A percentile compares a stretch with the other conserved stretches of the same genome.
phyloP scores from a whole-genome alignment of 371 early-diverging fungal genomes.

The Actinomucor elegans region DNA sequence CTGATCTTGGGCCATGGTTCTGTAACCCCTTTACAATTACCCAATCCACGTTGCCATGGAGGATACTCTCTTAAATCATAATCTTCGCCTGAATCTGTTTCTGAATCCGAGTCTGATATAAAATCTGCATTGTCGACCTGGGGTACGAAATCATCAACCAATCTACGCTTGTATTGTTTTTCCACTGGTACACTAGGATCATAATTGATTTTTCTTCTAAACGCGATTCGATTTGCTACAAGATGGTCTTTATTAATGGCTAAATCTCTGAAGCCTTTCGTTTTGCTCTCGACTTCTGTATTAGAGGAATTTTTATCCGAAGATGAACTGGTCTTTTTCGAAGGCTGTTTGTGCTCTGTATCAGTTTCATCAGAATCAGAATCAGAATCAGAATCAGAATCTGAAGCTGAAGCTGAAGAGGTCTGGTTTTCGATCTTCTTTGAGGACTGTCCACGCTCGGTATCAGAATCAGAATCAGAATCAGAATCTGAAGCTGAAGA shows the following conservation, averaged over 20 bases:
- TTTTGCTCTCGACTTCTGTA: background rate
- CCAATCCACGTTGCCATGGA: conserved; percentile 15
- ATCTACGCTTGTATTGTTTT: background rate
- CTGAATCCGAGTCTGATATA: conserved; percentile 27
- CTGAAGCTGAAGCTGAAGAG: too few species aligned
- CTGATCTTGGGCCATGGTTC: conserved; percentile 15
- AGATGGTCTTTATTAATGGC: background rate
- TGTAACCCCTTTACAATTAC: background rate
- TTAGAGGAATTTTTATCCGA: too few species aligned
- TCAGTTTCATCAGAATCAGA: conserved; percentile 14
- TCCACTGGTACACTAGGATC: background rate
- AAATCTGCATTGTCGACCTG: conserved; percentile 11
- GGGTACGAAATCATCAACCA: conserved; percentile 10
- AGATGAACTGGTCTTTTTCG: too few species aligned
- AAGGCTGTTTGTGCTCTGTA: background rate
- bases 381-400: conserved; percentile 2
- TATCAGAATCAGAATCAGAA: too few species aligned
- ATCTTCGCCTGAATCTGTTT: conserved; percentile 20
- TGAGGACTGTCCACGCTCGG: too few species aligned
- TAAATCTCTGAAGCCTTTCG: background rate
- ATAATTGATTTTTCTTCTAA: background rate
- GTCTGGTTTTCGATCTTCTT: too few species aligned
- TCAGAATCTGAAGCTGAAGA: too few species aligned
- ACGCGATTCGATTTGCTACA: conserved; percentile 10
- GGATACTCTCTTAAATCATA: conserved; percentile 4